Conservation (phyloP, 352 stramenopile genomes). For the Pythium utonaiense region DNA sequence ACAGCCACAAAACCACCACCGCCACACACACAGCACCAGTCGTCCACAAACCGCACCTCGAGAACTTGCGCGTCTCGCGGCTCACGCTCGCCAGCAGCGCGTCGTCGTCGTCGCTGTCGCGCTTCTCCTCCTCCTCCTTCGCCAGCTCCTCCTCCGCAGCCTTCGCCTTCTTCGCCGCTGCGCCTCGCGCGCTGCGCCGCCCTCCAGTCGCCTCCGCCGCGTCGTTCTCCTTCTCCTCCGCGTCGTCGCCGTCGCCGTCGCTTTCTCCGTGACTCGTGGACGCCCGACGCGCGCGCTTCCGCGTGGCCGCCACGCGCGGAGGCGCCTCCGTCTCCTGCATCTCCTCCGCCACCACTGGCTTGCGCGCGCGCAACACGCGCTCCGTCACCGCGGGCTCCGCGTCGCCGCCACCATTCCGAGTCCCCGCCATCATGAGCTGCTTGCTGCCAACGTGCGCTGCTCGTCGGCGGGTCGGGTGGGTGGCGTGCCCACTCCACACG, state of each 20-base stretch:
- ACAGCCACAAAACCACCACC: too few relatives aligned
- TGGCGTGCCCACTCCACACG: background rate
- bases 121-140: slow-evolving; percentile 26
- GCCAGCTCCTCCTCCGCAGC: background rate
- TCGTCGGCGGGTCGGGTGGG: background rate
- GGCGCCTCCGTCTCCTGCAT: background rate
- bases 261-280: slow-evolving; percentile 5
- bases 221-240: background rate
- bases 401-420: slow-evolving; percentile 1
- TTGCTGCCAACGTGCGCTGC: background rate
- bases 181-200: background rate
- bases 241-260: background rate
- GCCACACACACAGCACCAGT: too few relatives aligned
- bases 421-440: slow-evolving; percentile 4
- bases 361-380: slow-evolving; percentile 8
- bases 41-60: slow-evolving; percentile 14
- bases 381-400: background rate
- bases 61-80: slow-evolving; percentile 38
- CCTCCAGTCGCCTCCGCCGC: background rate
- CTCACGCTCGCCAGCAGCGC: slow-evolving; percentile 43
- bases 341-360: background rate
- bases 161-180: background rate
- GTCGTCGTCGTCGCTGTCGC: slow-evolving; percentile 26
- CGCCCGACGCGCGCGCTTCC: slow-evolving; percentile 8
- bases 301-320: background rate